Conservation (phyloP, 2,329 filamentous ascomycete species). For the Aspergillus sp. region DNA sequence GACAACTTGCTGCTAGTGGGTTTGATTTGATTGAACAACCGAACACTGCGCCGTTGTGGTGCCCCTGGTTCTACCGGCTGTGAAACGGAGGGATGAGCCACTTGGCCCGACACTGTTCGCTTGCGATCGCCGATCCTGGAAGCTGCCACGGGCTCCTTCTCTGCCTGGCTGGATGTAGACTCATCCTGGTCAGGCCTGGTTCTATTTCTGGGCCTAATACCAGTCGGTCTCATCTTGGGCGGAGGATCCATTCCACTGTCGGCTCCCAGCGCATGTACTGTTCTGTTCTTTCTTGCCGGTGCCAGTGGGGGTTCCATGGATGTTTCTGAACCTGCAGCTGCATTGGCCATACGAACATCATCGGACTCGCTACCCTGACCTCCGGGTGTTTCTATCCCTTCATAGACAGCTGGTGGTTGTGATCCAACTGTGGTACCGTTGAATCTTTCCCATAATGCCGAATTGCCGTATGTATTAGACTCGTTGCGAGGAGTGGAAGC, state of each 20-base stretch:
- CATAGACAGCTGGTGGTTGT: constrained; percentile 31
- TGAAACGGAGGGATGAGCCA: constrained; percentile 44
- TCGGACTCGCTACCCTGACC: constrained; percentile 39
- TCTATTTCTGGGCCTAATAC: constrained; percentile 35
- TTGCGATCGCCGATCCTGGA: constrained; percentile 59
- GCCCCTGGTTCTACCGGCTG: constrained; percentile 56
- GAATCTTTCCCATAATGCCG: constrained; percentile 42
- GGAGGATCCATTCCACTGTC: constrained; percentile 48
- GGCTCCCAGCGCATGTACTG: constrained; percentile 46
- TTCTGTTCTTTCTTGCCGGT: constrained; percentile 44
- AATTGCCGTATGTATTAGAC: constrained; percentile 29
- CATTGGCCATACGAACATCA: constrained; percentile 29
- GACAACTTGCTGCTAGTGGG: constrained; percentile 57
- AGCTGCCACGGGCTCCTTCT: constrained; percentile 24
- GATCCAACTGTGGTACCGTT: constrained; percentile 38
- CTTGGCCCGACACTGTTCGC: constrained; percentile 82
- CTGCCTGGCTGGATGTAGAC: constrained; percentile 23
- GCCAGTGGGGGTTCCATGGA: constrained; percentile 38
- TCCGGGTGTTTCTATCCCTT: constrained; percentile 58
- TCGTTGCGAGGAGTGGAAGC: constrained; percentile 28
- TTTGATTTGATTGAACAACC: constrained; percentile 63
- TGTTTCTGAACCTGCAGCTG: constrained; percentile 20
- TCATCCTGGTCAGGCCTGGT: constrained; percentile 34
- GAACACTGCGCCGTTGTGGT: constrained; percentile 61
- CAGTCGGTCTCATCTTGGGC: constrained; percentile 55